Percentiles rank a stretch among this genome's conserved stretches.
phyloP scores from a whole-genome alignment of 176 grass and related monocot genomes.

The Rhipidocladum racemiflorum region DNA sequence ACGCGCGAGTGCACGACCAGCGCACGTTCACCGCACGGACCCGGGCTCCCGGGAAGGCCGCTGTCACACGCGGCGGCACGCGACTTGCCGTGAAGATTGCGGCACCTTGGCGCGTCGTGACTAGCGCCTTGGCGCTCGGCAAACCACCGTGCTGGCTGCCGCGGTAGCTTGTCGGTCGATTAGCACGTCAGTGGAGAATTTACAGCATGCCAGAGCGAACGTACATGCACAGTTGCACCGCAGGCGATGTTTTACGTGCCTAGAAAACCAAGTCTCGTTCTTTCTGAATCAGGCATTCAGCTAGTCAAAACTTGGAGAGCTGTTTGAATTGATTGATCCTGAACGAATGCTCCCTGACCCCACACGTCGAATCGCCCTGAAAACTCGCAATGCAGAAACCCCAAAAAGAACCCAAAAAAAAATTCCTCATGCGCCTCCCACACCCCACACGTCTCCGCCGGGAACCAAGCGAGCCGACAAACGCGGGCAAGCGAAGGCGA shows the following conservation, averaged over 20 bases:
- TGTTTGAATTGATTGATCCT: too few species aligned
- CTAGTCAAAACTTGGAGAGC: not conserved
- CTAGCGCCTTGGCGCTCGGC: not conserved
- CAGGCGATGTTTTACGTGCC: too few species aligned
- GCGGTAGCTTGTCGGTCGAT: not conserved
- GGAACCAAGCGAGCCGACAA: constrained; percentile 12
- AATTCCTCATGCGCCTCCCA: not conserved
- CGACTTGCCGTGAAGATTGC: too few species aligned
- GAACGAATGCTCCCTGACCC: too few species aligned
- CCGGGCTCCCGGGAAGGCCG: too few species aligned
- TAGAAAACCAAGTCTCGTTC: too few species aligned
- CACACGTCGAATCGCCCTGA: constrained; percentile 27
- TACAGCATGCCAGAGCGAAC: not conserved
- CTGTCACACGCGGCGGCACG: too few species aligned
- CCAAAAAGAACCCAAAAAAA: constrained; percentile 30
- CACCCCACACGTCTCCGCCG: constrained; percentile 36
- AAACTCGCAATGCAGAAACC: constrained; percentile 39
- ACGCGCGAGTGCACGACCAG: too few species aligned
- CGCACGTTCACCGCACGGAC: not conserved
- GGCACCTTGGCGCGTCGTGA: not conserved
- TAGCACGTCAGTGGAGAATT: not conserved
- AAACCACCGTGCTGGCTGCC: not conserved
- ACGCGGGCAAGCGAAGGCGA: constrained; percentile 11
- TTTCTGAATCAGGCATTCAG: not conserved
- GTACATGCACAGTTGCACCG: not conserved